Evolutionary conservation across 306 rosid genomes (phyloP).

Genomic region (Hylodesmum podocarpum): DNA sequence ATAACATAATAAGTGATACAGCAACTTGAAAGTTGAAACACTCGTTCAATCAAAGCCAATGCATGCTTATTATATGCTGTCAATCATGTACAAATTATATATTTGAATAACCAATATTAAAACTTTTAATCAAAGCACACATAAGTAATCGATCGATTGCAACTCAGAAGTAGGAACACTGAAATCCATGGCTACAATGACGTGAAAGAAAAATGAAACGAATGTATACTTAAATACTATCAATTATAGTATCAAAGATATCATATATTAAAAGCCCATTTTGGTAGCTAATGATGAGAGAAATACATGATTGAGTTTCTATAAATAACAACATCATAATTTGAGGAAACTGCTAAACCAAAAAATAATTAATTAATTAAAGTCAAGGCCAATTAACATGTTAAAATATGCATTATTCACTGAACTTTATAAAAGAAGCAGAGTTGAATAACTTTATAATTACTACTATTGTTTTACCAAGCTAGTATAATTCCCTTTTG

Average conservation of each 20-base stretch:
- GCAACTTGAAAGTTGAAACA: background rate
- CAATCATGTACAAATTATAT: background rate
- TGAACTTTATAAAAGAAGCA: slow-evolving; percentile 30
- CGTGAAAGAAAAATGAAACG: background rate
- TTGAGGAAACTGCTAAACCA: slow-evolving; percentile 35
- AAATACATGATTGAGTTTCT: slow-evolving; percentile 7
- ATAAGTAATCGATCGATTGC: background rate
- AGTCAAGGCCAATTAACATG: slow-evolving; percentile 29
- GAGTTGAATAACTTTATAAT: too few species aligned
- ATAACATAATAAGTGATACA: background rate
- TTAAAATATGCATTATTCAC: background rate
- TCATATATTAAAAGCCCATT: background rate
- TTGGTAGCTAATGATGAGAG: slow-evolving; percentile 37
- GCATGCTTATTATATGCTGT: background rate
- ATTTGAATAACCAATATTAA: background rate
- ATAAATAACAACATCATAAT: slow-evolving; percentile 25
- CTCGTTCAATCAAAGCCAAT: background rate
- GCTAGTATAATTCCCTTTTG: background rate
- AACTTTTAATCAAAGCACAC: background rate
- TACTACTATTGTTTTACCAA: slow-evolving; percentile 16
- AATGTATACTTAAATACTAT: background rate
- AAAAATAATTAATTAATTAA: slow-evolving; percentile 20
- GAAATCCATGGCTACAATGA: background rate
- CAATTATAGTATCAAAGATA: background rate
- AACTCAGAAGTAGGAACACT: background rate